These are phyloP conservation scores for Nemania sp. DNA, from an alignment of 2,329 filamentous ascomycete species.

Conservation along the genomic window DNA sequence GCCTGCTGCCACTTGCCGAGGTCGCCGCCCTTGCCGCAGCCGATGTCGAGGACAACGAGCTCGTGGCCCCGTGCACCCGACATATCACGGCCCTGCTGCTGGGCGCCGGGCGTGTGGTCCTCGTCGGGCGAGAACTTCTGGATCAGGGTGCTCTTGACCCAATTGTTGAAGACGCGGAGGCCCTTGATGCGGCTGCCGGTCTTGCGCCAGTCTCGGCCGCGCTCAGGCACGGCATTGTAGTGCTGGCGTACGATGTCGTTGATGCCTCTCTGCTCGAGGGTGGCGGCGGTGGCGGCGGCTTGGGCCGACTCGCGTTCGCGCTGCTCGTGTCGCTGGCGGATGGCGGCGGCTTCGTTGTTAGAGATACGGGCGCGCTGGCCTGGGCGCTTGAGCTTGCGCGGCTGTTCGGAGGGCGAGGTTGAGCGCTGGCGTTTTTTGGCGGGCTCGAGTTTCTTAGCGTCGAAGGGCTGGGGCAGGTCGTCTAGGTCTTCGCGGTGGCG, in stretches of 20 bases:
- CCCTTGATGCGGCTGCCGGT: constrained; percentile 96
- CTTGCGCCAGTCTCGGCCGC: constrained; percentile 90
- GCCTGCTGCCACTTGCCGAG: constrained; percentile 95
- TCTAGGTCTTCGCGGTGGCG: too few species aligned
- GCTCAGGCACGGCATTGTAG: constrained; percentile 94
- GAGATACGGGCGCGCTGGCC: constrained; percentile 69
- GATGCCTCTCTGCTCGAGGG: constrained; percentile 59
- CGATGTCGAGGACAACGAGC: constrained; percentile 86
- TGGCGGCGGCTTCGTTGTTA: constrained; percentile 67
- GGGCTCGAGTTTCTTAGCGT: constrained; percentile 60
- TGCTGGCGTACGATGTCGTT: constrained; percentile 89
- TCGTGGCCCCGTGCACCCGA: constrained; percentile 54
- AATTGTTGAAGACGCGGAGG: constrained; percentile 94
- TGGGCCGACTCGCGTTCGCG: constrained; percentile 50
- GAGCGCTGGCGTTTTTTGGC: constrained; percentile 62
- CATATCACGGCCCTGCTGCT: constrained; percentile 51
- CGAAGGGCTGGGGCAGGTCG: constrained; percentile 62
- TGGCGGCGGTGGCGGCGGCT: constrained; percentile 43
- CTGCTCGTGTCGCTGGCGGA: constrained; percentile 64
- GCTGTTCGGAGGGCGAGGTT: constrained; percentile 49
- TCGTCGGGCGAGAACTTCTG: constrained; percentile 91
- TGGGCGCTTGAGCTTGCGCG: constrained; percentile 70
- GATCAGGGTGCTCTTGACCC: constrained; percentile 97
- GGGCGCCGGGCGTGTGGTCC: constrained; percentile 66
- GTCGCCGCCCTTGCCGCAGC: constrained; percentile 96